phyloP scores from a whole-genome alignment of 768 basidiomycete genomes.

The Mycena capillaripes region DNA sequence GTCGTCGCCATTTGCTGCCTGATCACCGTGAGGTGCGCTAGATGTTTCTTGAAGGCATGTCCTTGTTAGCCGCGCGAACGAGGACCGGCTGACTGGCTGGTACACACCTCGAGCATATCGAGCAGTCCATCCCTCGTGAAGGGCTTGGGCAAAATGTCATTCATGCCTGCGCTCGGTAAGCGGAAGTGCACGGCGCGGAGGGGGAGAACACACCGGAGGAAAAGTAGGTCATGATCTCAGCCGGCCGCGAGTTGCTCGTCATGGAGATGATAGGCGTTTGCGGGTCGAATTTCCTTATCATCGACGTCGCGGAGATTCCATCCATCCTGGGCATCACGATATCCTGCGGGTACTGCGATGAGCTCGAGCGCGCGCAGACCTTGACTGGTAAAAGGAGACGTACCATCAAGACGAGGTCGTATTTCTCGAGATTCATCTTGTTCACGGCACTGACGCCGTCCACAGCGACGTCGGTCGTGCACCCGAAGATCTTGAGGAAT shows the following conservation, averaged over 20 bases:
- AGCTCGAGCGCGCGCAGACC: background rate
- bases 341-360: slow-evolving; percentile 65
- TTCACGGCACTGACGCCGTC: slow-evolving; percentile 93
- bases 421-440: slow-evolving; percentile 96
- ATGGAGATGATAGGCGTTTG: slow-evolving; percentile 98
- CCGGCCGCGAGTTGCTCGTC: slow-evolving; percentile 94
- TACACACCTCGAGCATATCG: slow-evolving; percentile 87
- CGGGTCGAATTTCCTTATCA: slow-evolving; percentile 95
- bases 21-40: slow-evolving; percentile 88
- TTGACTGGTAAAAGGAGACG: slow-evolving; percentile 47
- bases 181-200: background rate
- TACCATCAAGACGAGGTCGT: slow-evolving; percentile 96
- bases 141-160: slow-evolving; percentile 95
- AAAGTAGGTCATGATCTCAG: slow-evolving; percentile 92
- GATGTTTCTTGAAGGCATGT: slow-evolving; percentile 74
- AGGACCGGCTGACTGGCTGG: background rate
- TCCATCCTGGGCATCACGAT: slow-evolving; percentile 94
- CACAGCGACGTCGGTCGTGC: slow-evolving; percentile 92
- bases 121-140: slow-evolving; percentile 93
- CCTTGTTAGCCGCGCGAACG: slow-evolving; percentile 1
- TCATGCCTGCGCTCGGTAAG: slow-evolving; percentile 65
- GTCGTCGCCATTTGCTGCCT: slow-evolving; percentile 66
- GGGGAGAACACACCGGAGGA: slow-evolving; percentile 65
- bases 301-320: slow-evolving; percentile 89
- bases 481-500: slow-evolving; percentile 95